Base-by-base conservation (phyloP, 495 filamentous ascomycete species). In the Aspergillus haitiensis region DNA sequence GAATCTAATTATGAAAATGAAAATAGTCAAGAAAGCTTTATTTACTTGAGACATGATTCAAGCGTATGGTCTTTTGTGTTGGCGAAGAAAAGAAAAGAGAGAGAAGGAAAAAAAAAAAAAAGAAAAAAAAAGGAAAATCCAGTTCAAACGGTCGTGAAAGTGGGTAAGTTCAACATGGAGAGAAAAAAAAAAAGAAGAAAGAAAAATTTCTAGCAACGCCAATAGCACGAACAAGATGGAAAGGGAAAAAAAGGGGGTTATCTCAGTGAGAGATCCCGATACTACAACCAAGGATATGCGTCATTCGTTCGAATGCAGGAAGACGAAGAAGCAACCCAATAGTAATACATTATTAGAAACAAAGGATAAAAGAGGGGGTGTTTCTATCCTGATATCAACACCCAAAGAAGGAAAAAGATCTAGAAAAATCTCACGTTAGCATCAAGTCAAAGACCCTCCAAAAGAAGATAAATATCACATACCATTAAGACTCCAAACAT, bases 401-500 rank as follows among this genome's bases (percentile, higher is more conserved):
- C 82, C 82, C 82, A 84, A 46, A 84, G 70, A 67, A 84, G 74
- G 75, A 84, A 84, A 70, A 84, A 81, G 67, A 80, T 79, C 75
- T 80, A 59, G 5, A 9, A 37, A 7, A 7, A 47, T n/a, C 8
- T 8, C 15, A 16, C 13, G 37, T 59, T 31, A 55, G 51, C 21
- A 51, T 42, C 2, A 15, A 13, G n/a, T 33, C 42, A 11, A 8
- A 11, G 27, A 27, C 21, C 21, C 21, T 3, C 21, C 39, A 11
- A 34, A 37, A 35, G 10, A 18, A 47, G 76, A 70, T 77, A 54
- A 16, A 35, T 58, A 60, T 31, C 31, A 73, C 77, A 63, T 66
- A 89, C 83, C 85, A 89, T 88, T 65, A 89, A 69, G 66, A 89
- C 89, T 56, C 94, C 94, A 83, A 98, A 97, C 95, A 98, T 98